A percentile compares a stretch with the other conserved stretches of the same genome.
Evolutionary conservation across 2,329 filamentous ascomycete genomes (phyloP).

Genomic region (Colletotrichum scovillei): DNA sequence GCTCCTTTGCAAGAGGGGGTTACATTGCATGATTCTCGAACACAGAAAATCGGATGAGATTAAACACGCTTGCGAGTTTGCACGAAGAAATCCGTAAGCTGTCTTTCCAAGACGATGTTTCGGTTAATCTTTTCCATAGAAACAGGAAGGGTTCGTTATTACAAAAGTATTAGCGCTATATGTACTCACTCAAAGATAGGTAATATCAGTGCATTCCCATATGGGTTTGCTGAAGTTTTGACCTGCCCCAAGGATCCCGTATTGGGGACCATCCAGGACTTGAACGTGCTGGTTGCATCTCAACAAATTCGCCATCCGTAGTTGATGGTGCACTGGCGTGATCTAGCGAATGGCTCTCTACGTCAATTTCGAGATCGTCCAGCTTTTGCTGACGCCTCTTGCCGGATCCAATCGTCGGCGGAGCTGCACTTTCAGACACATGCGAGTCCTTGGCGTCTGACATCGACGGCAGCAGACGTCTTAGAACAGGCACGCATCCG

Average conservation of each 20-base stretch:
- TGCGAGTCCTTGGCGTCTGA: neutral
- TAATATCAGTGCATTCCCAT: neutral
- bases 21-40: neutral
- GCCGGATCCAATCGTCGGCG: neutral
- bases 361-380: neutral
- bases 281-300: too few relatives aligned
- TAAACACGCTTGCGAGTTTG: neutral
- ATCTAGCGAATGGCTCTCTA: neutral
- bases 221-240: neutral
- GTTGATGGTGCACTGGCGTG: neutral
- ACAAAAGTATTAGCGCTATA: neutral
- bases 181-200: too few relatives aligned
- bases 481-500: conserved; percentile 51
- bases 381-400: neutral
- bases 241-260: neutral
- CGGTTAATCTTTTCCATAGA: neutral
- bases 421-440: neutral
- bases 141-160: neutral
- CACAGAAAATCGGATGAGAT: neutral
- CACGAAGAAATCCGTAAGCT: neutral
- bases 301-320: neutral
- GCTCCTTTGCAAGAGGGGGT: neutral
- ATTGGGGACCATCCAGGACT: neutral
- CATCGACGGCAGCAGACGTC: conserved; percentile 35
- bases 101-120: neutral